Base-by-base conservation (phyloP, 306 rosid genomes). In the Ormosia semicastrata region DNA sequence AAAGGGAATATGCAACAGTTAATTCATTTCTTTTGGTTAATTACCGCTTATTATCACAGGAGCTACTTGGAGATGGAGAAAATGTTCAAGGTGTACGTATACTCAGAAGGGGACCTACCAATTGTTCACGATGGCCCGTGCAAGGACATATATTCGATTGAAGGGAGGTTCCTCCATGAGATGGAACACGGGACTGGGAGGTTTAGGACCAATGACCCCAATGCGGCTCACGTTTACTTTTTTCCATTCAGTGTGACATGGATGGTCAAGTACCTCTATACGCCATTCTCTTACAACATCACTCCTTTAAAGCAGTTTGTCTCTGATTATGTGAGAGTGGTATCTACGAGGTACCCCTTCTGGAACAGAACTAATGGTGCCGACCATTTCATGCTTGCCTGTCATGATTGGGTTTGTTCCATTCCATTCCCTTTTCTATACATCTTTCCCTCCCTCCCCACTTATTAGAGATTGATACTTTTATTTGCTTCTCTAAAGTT, bases 281-380 rank as follows among this genome's bases (percentile, higher is more conserved):
- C 86, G 29, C 81, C 84, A 6, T 49, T 18, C 43, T 62, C 94
- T 54, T 33, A 53, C 78, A 71, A 92, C 56, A 3, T 82, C 33
- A 65, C 76, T 30, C 98, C 94, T 30, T 71, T 94, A 29, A 56
- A 64, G 81, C 74, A 75, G 8, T 92, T 86, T 78, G 94, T 91
- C 32, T 82, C 92, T 29, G 97, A 94, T 83, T 94, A 92, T 50
- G 94, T 91, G 70, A 81, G 80, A 46, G 69, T 88, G 9, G 80
- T 94, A 8, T 91, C 97, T 0, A n/a, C 39, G 40, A 90, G 62
- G 71, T 67, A 94, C 81, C 94, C 98, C 30, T 92, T 88, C 76
- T 94, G 98, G 98, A 92, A 92, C 66, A 85, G 80, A 79, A 86
- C 97, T 79, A 83, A n/a, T 64, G 97, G 97, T 73, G 97, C 98